Base-by-base conservation (phyloP, 1,284 basidiomycete genomes). In the Heterobasidion irregulare region DNA sequence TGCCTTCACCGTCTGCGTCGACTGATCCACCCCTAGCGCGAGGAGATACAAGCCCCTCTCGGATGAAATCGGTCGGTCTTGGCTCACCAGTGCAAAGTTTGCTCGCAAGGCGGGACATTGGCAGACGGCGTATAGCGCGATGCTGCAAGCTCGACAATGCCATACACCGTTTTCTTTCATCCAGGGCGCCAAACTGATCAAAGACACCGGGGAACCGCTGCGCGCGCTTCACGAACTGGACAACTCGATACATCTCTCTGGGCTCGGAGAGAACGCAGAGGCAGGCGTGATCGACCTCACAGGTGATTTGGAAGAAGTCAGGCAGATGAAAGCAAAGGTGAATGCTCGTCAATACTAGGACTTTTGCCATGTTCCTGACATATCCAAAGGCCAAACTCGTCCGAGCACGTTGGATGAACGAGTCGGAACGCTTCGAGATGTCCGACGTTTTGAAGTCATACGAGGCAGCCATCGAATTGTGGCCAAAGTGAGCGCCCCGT, bases 41-140 rank as follows among this genome's bases (percentile, higher is more conserved):
- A 56, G 56, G 36, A 46, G 55, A 34, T 55, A 57, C 34, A 52
- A 53, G 36, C 61, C 58, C 15, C 59, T 82, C n/a, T 74, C 73
- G 43, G 71, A 72, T 8, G 85, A 90, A 61, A 83, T 94, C 38
- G 90, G 92, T 1, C 79, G 80, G 52, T 84, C 92, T 1, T 99
- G 97, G 97, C 81, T 99, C 13, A 78, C 84, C 16, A 98, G 92
- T 56, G 89, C 95, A 15, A 98, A 97, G 68, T 94, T 95, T 57
- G 96, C 97, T 12, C 79, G 97, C 52, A 98, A 97, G 66, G 92
- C 94, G 0, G 90, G 92, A 0, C 96, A 99, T 68, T 87, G 84
- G 74, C 97, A 99, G 72, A 98, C 96, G 0, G 94, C 97, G 2
- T 99, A 99, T 67, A 98, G 92, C 64, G 95, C 97, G 1, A 85